These are phyloP conservation scores for Dendrocalamus sinicus DNA, from an alignment of 176 grass and related monocot genomes.

Conservation along the genomic window DNA sequence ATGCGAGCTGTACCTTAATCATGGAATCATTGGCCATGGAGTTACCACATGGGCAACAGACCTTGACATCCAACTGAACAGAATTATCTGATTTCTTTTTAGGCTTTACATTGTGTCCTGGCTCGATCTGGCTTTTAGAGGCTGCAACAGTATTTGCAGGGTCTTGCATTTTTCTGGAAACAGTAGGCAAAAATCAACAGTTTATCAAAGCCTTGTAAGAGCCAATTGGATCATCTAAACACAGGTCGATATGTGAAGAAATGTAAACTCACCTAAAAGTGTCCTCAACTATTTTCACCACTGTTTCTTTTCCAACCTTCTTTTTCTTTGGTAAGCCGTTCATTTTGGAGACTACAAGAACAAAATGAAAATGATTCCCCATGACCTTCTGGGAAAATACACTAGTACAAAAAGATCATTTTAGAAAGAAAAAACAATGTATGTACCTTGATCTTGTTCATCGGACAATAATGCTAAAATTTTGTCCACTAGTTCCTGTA, in stretches of 20 bases:
- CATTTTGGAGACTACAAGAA: slow-evolving; percentile 52
- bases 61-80: slow-evolving; percentile 52
- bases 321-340: slow-evolving; percentile 47
- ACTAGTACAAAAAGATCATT: slow-evolving; percentile 4
- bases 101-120: slow-evolving; percentile 44
- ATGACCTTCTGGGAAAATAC: slow-evolving; percentile 4
- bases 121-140: slow-evolving; percentile 47
- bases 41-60: slow-evolving; percentile 76
- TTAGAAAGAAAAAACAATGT: neutral
- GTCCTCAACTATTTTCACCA: slow-evolving; percentile 71
- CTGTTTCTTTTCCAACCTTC: slow-evolving; percentile 50
- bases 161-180: slow-evolving; percentile 83
- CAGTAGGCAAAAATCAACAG: slow-evolving; percentile 21
- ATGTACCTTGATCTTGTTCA: slow-evolving; percentile 62
- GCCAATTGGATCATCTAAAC: neutral
- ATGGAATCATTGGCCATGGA: slow-evolving; percentile 54
- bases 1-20: slow-evolving; percentile 65
- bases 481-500: slow-evolving; percentile 70
- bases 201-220: slow-evolving; percentile 28
- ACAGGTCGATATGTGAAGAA: neutral
- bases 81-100: slow-evolving; percentile 61
- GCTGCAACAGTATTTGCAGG: slow-evolving; percentile 47
- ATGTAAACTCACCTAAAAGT: slow-evolving; percentile 61
- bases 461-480: slow-evolving; percentile 52
- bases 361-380: neutral